Base-by-base conservation (phyloP, 495 filamentous ascomycete genomes). In the Jackrogersella minutella region DNA sequence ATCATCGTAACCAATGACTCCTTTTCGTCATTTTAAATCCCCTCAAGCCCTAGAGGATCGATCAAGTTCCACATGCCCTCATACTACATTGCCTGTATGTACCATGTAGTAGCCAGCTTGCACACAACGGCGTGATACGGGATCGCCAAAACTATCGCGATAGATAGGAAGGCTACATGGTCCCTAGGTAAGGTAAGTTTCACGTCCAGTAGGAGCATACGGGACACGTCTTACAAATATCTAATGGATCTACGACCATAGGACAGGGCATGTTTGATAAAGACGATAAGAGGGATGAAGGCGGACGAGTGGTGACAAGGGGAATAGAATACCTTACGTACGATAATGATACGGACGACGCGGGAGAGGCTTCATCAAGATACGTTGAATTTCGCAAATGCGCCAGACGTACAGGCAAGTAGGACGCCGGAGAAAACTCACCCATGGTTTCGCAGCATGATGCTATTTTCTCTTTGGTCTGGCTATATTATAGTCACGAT, bases 171-270 rank as follows among this genome's bases (percentile, higher is more conserved):
- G 22, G n/a, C 46, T 8, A 7, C 26, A 50, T 19, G 17, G 46
- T 16, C 26, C 28, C 0, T 56, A 43, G 52, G 37, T 43, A 56
- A 56, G 52, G 52, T 56, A 56, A 56, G 52, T 56, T 40, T 52
- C 52, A 37, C 37, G 37, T 9, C 24, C 52, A 22, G 0, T 33
- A 21, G 36, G 13, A 16, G 52, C 36, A 19, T 22, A 5, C 7
- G 22, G 24, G 19, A 41, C 36, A 56, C 21, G 13, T 33, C 19
- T 22, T 39, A 33, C 51, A 8, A 13, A 6, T 36, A 28, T 31
- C 17, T 36, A 22, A n/a, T n/a, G n/a, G n/a, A n/a, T n/a, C n/a
- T 16, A 19, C 26, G 19, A 22, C 55, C 9, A 24, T 13, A 46
- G 41, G 43, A 10, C 14, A 37, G 44, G 30, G 19, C 34, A n/a